Base-by-base conservation (phyloP, 2,329 filamentous ascomycete genomes). In the Tolypocladium album region DNA sequence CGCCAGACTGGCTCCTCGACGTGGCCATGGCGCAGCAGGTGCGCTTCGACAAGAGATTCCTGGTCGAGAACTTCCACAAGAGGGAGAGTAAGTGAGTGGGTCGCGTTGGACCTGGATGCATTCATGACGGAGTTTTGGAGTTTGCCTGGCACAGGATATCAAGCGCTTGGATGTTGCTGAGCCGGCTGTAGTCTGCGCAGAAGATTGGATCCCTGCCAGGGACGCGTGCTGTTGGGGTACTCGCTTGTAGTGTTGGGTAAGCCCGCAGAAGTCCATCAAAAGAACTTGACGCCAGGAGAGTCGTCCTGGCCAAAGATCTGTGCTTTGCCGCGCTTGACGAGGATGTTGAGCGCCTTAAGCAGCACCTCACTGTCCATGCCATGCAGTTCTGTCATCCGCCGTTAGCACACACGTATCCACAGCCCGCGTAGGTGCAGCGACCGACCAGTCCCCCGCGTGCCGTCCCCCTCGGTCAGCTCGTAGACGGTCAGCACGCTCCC, bases 211-310 rank as follows among this genome's bases (percentile, higher is more conserved):
- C 2, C 31, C 2, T 36, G 50, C 34, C 4, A 27, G 27, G 34
- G 50, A 53, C 27, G 31, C 50, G 27, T n/a, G 50, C 11, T 22
- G 50, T 7, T 12, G 50, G 20, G 7, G 31, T 15, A 22, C n/a
- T 55, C n/a, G 31, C 31, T 36, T 17, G 22, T 27, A 20, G 53
- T 40, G 22, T 20, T 20, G n/a, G 24, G 38, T n/a, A 56, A 2
- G 53, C 31, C 31, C 42, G 50, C 8, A 27, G 55, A 13, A 55
- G 34, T 38, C 38, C 27, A 55, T 87, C 78, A 97, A 72, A 97
- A 97, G 78, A 99, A 97, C 78, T 99, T 99, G 65, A 97, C 91
- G 68, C 94, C 94, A 69, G 89, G 85, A 62, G 90, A 89, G 71
- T 93, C 91, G 68, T 93, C 92, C 59, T 85, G 84, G 40, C 93